Conservation (phyloP, 768 basidiomycete species). For the Leccinum boreale region DNA sequence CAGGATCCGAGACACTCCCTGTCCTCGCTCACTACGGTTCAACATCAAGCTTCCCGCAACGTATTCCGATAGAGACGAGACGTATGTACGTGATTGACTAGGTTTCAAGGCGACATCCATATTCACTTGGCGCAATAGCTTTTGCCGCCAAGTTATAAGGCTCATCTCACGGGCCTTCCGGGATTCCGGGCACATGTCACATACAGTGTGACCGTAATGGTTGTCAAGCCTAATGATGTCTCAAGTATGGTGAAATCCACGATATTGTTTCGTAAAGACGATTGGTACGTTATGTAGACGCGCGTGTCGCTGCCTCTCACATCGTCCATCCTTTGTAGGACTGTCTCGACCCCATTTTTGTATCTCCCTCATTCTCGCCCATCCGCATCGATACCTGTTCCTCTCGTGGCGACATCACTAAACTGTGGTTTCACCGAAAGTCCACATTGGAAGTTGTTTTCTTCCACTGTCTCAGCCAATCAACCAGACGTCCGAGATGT, state of each 20-base stretch:
- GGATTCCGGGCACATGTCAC: constrained; percentile 67
- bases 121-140: constrained; percentile 38
- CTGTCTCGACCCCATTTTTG: constrained; percentile 56
- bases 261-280: constrained; percentile 46
- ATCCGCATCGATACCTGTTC: constrained; percentile 45
- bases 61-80: constrained; percentile 52
- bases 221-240: constrained; percentile 34
- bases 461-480: constrained; percentile 41
- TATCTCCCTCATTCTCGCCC: constrained; percentile 69
- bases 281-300: constrained; percentile 41
- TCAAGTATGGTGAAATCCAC: constrained; percentile 44
- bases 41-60: constrained; percentile 53
- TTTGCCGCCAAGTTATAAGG: constrained; percentile 67
- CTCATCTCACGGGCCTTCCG: constrained; percentile 66
- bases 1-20: constrained; percentile 35
- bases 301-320: background rate
- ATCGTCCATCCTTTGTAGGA: constrained; percentile 31
- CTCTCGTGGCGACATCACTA: constrained; percentile 31
- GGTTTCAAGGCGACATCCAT: background rate
- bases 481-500: constrained; percentile 39
- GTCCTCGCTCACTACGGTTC: constrained; percentile 55
- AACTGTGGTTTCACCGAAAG: constrained; percentile 41
- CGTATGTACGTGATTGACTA: constrained; percentile 48
- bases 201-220: constrained; percentile 55
- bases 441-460: constrained; percentile 49